Conservation (phyloP, 2,329 filamentous ascomycete species). For the Sclerotinia trifoliorum region DNA sequence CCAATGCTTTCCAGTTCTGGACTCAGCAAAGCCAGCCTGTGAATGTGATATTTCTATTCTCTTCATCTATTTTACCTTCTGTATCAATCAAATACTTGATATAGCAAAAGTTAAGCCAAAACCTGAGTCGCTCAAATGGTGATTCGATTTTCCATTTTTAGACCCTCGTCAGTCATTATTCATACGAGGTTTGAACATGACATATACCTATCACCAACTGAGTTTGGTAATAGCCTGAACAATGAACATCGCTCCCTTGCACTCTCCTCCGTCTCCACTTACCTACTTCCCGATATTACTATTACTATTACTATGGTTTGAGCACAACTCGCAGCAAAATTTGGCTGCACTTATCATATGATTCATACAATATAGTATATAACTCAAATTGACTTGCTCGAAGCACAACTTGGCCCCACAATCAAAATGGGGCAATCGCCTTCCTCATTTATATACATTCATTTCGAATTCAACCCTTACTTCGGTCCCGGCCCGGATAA, state of each 20-base stretch:
- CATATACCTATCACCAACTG: background rate
- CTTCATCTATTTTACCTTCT: slow-evolving; percentile 7
- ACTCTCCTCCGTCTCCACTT: slow-evolving; percentile 8
- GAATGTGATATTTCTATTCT: slow-evolving; percentile 19
- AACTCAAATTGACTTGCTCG: background rate
- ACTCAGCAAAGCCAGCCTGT: background rate
- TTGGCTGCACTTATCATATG: background rate
- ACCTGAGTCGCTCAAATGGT: background rate
- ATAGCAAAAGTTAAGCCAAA: background rate
- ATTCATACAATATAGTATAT: background rate
- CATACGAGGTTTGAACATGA: background rate
- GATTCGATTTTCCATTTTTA: background rate
- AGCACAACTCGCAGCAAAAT: background rate
- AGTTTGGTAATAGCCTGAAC: slow-evolving; percentile 11
- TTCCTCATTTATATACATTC: slow-evolving; percentile 11
- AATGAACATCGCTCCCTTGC: slow-evolving; percentile 2
- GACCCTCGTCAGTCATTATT: background rate
- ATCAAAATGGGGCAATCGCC: background rate
- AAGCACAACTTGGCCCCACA: background rate
- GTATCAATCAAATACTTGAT: background rate
- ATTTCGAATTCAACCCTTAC: background rate
- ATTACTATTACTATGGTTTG: background rate
- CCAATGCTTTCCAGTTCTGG: background rate
- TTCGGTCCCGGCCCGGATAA: slow-evolving; percentile 11
- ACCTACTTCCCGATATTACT: background rate